Conservation (phyloP, 805 yeast genomes). For the Saccharomycodes ludwigii region DNA sequence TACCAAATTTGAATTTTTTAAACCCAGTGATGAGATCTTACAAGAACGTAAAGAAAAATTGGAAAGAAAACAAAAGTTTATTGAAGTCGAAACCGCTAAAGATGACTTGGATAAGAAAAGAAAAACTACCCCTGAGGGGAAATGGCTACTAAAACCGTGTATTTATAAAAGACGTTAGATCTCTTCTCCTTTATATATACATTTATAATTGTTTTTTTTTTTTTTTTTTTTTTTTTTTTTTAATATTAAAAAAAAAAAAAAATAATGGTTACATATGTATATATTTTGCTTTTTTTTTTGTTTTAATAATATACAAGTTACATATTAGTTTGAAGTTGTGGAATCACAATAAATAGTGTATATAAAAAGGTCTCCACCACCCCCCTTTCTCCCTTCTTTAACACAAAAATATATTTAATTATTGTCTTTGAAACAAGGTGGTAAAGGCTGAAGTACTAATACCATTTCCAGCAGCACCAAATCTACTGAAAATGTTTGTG, state of each 20-base stretch:
- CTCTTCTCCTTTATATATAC: background rate
- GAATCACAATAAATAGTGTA: too few relatives aligned
- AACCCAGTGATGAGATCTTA: slow-evolving; percentile 61
- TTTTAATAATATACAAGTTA: too few relatives aligned
- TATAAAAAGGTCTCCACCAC: too few relatives aligned
- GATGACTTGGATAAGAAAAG: slow-evolving; percentile 45
- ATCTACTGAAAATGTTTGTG: too few relatives aligned
- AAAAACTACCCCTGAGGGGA: slow-evolving; percentile 52
- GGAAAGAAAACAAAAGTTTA: slow-evolving; percentile 51
- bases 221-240: slow-evolving; percentile 3
- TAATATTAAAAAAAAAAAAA: background rate
- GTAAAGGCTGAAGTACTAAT: too few relatives aligned
- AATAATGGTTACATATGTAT: slow-evolving; percentile 21
- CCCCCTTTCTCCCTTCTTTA: too few relatives aligned
- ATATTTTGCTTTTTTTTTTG: too few relatives aligned
- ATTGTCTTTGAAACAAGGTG: slow-evolving; percentile 4
- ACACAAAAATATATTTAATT: too few relatives aligned
- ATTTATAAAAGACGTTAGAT: slow-evolving; percentile 77
- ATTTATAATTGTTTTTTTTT: too few relatives aligned
- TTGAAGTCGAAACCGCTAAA: slow-evolving; percentile 55
- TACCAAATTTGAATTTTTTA: slow-evolving; percentile 85
- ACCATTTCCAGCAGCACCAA: too few relatives aligned
- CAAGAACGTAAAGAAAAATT: slow-evolving; percentile 49
- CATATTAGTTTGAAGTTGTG: too few relatives aligned
- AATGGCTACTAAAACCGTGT: slow-evolving; percentile 91